Evolutionary conservation across 345 rosid genomes (phyloP).

Genomic region (Eucalyptus sp.): DNA sequence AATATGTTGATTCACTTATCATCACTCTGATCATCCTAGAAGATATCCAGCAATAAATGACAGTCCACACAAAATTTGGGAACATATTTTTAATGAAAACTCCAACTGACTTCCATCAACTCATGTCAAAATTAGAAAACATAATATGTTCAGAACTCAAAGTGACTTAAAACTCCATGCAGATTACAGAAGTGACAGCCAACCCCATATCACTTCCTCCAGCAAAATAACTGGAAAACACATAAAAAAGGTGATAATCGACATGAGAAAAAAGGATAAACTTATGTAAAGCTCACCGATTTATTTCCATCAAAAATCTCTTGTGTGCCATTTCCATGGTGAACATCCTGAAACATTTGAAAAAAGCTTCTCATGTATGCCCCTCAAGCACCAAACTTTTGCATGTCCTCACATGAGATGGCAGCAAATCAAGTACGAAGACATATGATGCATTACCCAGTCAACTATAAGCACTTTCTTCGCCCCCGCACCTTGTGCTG

Average conservation of each 20-base stretch:
- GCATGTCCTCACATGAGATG: background rate
- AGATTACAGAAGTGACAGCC: background rate
- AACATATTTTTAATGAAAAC: background rate
- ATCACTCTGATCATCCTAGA: background rate
- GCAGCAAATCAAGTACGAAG: conserved; percentile 2
- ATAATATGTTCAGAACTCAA: background rate
- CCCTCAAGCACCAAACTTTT: background rate
- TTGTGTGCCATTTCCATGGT: conserved; percentile 98
- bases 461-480: conserved; percentile 90
- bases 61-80: background rate
- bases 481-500: conserved; percentile 89
- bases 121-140: background rate
- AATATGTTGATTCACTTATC: background rate
- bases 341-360: conserved; percentile 66
- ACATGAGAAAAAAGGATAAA: background rate
- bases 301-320: conserved; percentile 82
- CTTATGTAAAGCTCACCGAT: conserved; percentile 45
- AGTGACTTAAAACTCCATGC: background rate
- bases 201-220: background rate
- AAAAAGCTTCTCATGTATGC: background rate
- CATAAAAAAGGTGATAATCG: background rate
- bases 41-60: background rate
- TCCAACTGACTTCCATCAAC: background rate
- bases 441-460: conserved; percentile 47
- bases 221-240: background rate